phyloP scores from a whole-genome alignment of 2,329 filamentous ascomycete genomes.

The Colletotrichum sp. region DNA sequence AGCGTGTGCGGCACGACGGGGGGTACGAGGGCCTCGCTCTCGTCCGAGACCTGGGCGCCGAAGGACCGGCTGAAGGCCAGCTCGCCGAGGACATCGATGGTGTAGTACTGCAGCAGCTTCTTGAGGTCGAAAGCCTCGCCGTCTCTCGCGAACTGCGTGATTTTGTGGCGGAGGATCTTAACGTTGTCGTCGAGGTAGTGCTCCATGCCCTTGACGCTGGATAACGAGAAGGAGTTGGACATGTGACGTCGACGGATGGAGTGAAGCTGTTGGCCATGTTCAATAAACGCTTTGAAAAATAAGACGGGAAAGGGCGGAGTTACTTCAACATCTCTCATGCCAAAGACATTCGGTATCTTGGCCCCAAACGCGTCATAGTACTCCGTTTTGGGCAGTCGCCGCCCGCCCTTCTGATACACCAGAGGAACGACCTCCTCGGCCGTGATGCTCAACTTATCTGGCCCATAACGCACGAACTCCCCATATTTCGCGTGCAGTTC shows the following conservation, averaged over 20 bases:
- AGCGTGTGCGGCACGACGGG: constrained; percentile 37
- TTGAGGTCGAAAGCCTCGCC: constrained; percentile 33
- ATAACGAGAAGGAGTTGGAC: constrained; percentile 3
- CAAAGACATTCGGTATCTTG: background rate
- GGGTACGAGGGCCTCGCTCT: constrained; percentile 30
- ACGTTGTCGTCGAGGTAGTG: constrained; percentile 34
- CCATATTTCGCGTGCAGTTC: background rate
- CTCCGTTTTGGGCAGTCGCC: constrained; percentile 7
- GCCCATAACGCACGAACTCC: constrained; percentile 1
- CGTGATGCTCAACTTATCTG: constrained; percentile 10
- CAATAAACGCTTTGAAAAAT: accelerated
- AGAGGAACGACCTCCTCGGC: constrained; percentile 6
- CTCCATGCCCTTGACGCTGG: constrained; percentile 38
- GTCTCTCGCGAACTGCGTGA: constrained; percentile 6
- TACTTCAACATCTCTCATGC: constrained; percentile 2
- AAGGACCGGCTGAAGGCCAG: constrained; percentile 36
- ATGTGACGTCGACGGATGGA: background rate
- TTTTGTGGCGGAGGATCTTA: constrained; percentile 27
- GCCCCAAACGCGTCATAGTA: constrained; percentile 5
- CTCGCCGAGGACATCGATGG: constrained; percentile 30
- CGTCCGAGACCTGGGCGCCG: constrained; percentile 28
- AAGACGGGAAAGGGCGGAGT: accelerated
- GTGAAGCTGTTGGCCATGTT: background rate
- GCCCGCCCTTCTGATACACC: constrained; percentile 5
- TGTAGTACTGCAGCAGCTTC: constrained; percentile 29